Evolutionary conservation across 2,329 filamentous ascomycete genomes (phyloP), one percentile per base, ranked within the genome.

Genomic region (Aspergillus caelatus): DNA sequence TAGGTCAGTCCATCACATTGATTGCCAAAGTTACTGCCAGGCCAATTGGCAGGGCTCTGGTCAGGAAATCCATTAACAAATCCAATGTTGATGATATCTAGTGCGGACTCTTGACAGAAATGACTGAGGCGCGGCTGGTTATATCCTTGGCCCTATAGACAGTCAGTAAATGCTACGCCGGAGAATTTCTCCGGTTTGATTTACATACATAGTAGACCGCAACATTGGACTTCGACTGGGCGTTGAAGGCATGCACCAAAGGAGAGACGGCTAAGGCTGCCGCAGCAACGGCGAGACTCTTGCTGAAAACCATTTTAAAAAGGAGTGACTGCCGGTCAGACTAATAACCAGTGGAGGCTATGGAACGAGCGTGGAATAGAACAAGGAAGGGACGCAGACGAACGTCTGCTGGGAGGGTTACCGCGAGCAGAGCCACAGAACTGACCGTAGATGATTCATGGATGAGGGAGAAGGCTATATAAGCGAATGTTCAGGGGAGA

Each of bases 341-440:
- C 72, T 72, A 77, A 78, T 72, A 70, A 68, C 65, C 72, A 73
- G 75, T 74, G 75, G 66, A 67, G 68, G 72, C 76, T 77, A 68
- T 58, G 60, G 60, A 71, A 72, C 34, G 66, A 69, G 57, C 77
- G 74, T 52, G n/a, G n/a, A 53, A 71, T 52, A 71, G 77, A 75
- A 71, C 63, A 86, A 84, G 62, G 84, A 86, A 77, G 78, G 84
- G 82, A 86, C 84, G 83, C 83, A 85, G 83, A 84, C 81, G 75
- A 81, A 77, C 32, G 72, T 74, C 71, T 77, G 72, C 71, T 69
- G 56, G 62, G 64, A 64, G 61, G 58, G 63, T 54, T 62, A 62
- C 56, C 63, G 62, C 58, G 59, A 63, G 56, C 62, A 70, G 63
- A 62, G 52, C 62, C 61, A 63, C 64, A 67, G 67, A 59, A 59